phyloP scores from a whole-genome alignment of 2,329 filamentous ascomycete genomes.

The Aureobasidium sp. region DNA sequence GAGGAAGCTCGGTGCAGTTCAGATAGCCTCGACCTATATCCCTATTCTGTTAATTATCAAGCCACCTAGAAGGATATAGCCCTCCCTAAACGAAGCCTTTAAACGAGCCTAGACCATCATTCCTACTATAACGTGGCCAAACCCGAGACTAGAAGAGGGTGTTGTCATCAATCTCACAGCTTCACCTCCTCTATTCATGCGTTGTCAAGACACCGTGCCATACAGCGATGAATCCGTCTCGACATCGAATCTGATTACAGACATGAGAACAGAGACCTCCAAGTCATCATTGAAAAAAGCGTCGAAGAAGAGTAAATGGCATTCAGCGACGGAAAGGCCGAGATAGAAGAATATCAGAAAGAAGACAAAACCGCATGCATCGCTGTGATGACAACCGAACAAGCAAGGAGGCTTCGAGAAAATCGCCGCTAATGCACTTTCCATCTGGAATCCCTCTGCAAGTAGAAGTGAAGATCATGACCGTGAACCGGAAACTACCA shows the following conservation, averaged over 20 bases:
- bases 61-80: background rate
- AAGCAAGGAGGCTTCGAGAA: background rate
- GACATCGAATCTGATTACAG: background rate
- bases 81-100: background rate
- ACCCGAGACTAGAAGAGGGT: background rate
- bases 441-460: background rate
- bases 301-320: background rate
- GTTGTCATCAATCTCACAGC: background rate
- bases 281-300: background rate
- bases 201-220: background rate
- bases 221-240: background rate
- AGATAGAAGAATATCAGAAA: background rate
- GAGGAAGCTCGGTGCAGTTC: background rate
- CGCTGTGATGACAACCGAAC: background rate
- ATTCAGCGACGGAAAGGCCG: background rate
- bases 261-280: background rate
- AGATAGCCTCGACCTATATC: background rate
- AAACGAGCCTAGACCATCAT: background rate
- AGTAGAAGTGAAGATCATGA: background rate
- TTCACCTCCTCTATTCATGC: background rate
- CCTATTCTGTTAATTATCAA: background rate
- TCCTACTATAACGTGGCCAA: background rate
- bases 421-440: background rate
- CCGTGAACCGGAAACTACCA: background rate
- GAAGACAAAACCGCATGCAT: background rate